These are phyloP conservation scores for Didymella exigua DNA, from an alignment of 2,329 filamentous ascomycete genomes.

Conservation along the genomic window DNA sequence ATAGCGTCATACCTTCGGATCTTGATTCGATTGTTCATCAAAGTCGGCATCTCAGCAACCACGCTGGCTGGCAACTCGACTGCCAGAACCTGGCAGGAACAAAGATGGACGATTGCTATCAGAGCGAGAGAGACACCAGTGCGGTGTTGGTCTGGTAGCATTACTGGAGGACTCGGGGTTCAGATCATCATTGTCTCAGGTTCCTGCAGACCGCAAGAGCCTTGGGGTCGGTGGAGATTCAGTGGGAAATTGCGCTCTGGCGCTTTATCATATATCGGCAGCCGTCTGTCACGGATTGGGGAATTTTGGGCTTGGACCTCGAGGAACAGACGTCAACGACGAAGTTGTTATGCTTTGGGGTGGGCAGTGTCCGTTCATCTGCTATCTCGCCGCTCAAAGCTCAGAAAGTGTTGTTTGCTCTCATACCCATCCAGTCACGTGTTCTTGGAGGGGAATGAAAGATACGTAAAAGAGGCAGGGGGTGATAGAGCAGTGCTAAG, in stretches of 20 bases:
- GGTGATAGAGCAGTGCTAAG: neutral
- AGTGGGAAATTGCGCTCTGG: slow-evolving; percentile 11
- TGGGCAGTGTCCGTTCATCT: slow-evolving; percentile 21
- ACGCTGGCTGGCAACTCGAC: slow-evolving; percentile 16
- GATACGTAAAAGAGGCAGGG: neutral
- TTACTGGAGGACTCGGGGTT: neutral
- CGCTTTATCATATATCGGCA: slow-evolving; percentile 16
- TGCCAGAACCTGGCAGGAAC: slow-evolving; percentile 7
- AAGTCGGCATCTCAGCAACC: neutral
- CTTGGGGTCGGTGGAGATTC: neutral
- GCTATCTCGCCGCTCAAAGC: neutral
- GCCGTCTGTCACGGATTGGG: slow-evolving; percentile 19
- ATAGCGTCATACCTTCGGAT: neutral
- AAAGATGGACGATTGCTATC: slow-evolving; percentile 1
- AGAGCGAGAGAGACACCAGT: neutral
- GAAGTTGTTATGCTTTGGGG: slow-evolving; percentile 24
- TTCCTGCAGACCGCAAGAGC: neutral
- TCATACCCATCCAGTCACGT: neutral
- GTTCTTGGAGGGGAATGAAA: neutral
- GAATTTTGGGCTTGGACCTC: slow-evolving; percentile 20
- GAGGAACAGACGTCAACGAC: slow-evolving; percentile 13
- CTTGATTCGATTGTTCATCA: slow-evolving; percentile 12
- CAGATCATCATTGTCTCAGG: neutral
- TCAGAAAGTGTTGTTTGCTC: no score
- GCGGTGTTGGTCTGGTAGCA: neutral